Evolutionary conservation across 495 filamentous ascomycete genomes (phyloP).

Genomic region (Hyphodiscus hymeniophilus): DNA sequence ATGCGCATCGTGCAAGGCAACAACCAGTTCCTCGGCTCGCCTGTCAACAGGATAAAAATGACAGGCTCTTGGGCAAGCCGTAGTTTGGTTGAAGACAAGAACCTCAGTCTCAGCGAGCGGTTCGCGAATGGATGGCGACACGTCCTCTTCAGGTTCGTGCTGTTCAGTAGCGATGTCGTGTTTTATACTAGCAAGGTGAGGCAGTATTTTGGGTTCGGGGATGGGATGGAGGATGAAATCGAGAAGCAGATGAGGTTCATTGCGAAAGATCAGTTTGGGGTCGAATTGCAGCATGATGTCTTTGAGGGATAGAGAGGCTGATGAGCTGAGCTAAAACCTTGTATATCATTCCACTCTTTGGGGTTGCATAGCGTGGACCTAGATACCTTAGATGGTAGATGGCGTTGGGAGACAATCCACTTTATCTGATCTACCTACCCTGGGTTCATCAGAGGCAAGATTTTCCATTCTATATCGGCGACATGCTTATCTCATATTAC

Average conservation of each 20-base stretch:
- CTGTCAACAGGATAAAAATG: slow-evolving; percentile 92
- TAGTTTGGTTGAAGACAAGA: slow-evolving; percentile 60
- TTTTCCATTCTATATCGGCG: neutral
- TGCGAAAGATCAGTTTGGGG: slow-evolving; percentile 77
- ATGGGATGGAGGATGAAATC: slow-evolving; percentile 90
- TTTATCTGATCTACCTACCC: neutral
- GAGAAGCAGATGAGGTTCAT: slow-evolving; percentile 78
- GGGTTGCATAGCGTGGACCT: neutral
- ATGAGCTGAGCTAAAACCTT: neutral
- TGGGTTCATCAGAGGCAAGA: too few relatives aligned
- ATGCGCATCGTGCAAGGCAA: slow-evolving; percentile 77
- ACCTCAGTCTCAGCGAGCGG: slow-evolving; percentile 48
- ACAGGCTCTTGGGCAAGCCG: slow-evolving; percentile 84
- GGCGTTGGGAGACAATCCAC: neutral
- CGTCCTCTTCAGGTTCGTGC: slow-evolving; percentile 67
- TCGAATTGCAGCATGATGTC: slow-evolving; percentile 78
- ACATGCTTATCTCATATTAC: too few relatives aligned
- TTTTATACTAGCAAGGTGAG: slow-evolving; percentile 73
- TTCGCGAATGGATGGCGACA: slow-evolving; percentile 56
- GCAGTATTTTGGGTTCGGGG: slow-evolving; percentile 64
- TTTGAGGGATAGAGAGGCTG: slow-evolving; percentile 62
- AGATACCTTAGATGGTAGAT: neutral
- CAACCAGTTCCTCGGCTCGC: slow-evolving; percentile 72
- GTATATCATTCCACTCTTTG: neutral
- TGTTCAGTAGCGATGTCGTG: slow-evolving; percentile 70